Evolutionary conservation across 2,329 filamentous ascomycete genomes (phyloP).

Genomic region (Talaromyces funiculosus): DNA sequence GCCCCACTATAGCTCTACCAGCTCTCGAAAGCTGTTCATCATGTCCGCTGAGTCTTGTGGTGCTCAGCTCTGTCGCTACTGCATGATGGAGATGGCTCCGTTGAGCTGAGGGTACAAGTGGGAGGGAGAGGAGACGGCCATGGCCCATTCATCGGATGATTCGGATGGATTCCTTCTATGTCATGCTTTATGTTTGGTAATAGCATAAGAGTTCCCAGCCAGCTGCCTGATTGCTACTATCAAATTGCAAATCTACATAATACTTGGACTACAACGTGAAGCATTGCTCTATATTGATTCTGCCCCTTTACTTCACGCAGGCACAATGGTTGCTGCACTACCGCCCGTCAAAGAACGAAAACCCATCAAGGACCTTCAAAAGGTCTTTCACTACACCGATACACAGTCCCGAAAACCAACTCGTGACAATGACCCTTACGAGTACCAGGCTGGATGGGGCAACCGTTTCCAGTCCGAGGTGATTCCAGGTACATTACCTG

Average conservation of each 20-base stretch:
- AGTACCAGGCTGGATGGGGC: slow-evolving; percentile 26
- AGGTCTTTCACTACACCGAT: slow-evolving; percentile 28
- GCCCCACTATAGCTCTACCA: neutral
- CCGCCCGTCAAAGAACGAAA: slow-evolving; percentile 18
- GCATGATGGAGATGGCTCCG: neutral
- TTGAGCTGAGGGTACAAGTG: neutral
- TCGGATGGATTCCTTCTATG: neutral
- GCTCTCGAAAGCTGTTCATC: neutral
- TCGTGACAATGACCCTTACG: slow-evolving; percentile 26
- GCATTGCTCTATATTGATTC: neutral
- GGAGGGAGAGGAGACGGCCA: neutral
- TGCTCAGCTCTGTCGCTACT: neutral
- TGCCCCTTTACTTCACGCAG: neutral
- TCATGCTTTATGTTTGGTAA: neutral
- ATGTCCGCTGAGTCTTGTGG: neutral
- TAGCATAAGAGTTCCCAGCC: neutral
- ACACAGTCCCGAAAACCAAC: slow-evolving; percentile 25
- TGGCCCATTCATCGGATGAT: neutral
- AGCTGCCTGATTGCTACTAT: neutral
- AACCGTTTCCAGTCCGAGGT: slow-evolving; percentile 30
- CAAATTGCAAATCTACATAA: neutral
- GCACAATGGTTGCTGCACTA: slow-evolving; percentile 21
- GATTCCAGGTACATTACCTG: slow-evolving; percentile 27
- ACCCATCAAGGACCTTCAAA: slow-evolving; percentile 24
- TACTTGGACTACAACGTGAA: neutral